Base-by-base conservation (phyloP, 2,329 filamentous ascomycete genomes). In the Raffaelea albimanens region DNA sequence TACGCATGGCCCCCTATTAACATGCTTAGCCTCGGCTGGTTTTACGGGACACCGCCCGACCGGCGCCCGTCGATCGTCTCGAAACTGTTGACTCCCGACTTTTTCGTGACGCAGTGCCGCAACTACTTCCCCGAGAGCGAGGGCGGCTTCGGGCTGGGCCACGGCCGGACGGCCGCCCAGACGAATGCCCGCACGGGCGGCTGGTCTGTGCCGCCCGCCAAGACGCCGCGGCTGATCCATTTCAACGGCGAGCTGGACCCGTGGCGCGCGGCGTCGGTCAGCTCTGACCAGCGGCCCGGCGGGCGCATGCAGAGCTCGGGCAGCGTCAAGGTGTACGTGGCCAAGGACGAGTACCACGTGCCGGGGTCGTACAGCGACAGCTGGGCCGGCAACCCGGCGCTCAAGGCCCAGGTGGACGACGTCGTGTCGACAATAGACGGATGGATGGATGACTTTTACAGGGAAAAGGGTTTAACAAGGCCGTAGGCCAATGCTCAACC, bases 371-470 rank as follows among this genome's bases (percentile, higher is more conserved):
- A 65, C 25, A 60, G 56, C 1, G 56, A 55, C 21, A 80, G 81
- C 60, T 77, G 70, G 44, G 58, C 48, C 2, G 69, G 61, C 18
- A 81, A 82, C 56, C 65, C 62, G 0, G 75, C 68, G 0, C 68
- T 70, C 2, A 65, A 70, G 56, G 61, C 62, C 31, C 66, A 79
- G 1, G 71, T 74, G 33, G 67, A 77, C 51, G 67, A 66, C 8
- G 67, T 73, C 57, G 63, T 76, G 5, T 64, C 59, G 9, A 68
- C 74, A 59, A 69, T 82, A 52, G 67, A 65, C 48, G 58, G 55
- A 25, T 82, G 77, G 77, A 70, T 80, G 3, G 63, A 59, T 2
- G 73, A 79, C 58, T 81, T 63, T 43, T 68, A 69, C 46, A 50
- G 52, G 5, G 49, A 57, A 45, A 61, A 63, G 57, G 57, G 50